phyloP scores from a whole-genome alignment of 75 land plant species.

The Chamaecyparis obtusa region DNA sequence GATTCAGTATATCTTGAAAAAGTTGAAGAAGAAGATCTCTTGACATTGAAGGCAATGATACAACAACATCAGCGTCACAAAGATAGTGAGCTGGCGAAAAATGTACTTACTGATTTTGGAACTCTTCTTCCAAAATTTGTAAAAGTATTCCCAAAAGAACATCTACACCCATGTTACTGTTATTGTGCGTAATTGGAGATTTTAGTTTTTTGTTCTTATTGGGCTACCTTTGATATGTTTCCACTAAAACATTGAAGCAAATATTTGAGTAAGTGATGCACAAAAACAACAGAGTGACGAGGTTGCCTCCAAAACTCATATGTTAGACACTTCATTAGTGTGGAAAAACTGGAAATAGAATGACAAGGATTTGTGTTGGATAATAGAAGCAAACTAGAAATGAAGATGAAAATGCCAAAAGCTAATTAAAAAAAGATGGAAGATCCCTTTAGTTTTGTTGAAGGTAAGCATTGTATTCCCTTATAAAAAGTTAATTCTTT shows the following conservation, averaged over 20 bases:
- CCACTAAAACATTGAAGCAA: neutral
- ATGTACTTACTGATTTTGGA: slow-evolving; percentile 76
- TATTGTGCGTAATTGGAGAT: neutral
- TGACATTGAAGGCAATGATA: slow-evolving; percentile 79
- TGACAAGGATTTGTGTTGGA: neutral
- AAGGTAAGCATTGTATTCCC: too few relatives aligned
- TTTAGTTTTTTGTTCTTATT: too few relatives aligned
- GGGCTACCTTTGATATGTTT: neutral
- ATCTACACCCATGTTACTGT: neutral
- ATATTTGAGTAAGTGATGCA: neutral
- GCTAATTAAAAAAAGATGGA: neutral
- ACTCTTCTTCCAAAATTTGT: slow-evolving; percentile 78
- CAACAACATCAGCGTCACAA: slow-evolving; percentile 93
- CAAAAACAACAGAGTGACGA: neutral
- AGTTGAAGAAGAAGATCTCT: slow-evolving; percentile 82
- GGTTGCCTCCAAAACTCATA: neutral
- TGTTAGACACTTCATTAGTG: neutral
- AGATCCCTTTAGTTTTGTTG: too few relatives aligned
- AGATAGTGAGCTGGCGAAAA: slow-evolving; percentile 68
- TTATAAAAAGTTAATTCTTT: too few relatives aligned
- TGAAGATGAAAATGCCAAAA: neutral
- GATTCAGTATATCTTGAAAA: slow-evolving; percentile 91
- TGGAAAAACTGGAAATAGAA: neutral
- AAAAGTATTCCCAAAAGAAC: slow-evolving; percentile 90
- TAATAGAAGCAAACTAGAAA: too few relatives aligned